phyloP scores from a whole-genome alignment of 257 asterid genomes.

The Euphrasia confusa region DNA sequence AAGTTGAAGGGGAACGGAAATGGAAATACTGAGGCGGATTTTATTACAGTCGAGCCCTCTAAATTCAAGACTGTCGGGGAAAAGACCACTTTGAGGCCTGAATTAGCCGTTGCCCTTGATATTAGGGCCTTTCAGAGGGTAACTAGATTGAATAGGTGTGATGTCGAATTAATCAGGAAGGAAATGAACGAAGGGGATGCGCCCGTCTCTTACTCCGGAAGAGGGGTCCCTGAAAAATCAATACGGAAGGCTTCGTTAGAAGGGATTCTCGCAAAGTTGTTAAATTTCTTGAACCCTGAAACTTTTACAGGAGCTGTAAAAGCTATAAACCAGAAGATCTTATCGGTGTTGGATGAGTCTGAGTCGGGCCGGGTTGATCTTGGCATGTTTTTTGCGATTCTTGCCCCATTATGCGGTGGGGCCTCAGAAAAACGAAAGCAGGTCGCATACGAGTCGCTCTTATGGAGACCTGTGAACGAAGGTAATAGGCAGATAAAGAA shows the following conservation, averaged over 20 bases:
- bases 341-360: conserved; percentile 68
- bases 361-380: conserved; percentile 87
- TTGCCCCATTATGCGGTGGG: conserved; percentile 89
- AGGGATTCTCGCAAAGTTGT: conserved; percentile 67
- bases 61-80: conserved; percentile 76
- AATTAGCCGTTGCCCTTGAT: conserved; percentile 66
- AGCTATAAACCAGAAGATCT: conserved; percentile 88
- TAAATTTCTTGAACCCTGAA: conserved; percentile 83
- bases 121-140: conserved; percentile 89
- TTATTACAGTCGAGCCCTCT: conserved; percentile 58
- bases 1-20: conserved; percentile 61
- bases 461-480: conserved; percentile 88
- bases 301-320: conserved; percentile 90
- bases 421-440: conserved; percentile 74
- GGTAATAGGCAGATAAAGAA: conserved; percentile 62
- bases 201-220: conserved; percentile 76
- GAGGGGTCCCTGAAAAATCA: conserved; percentile 75
- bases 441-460: conserved; percentile 72
- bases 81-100: conserved; percentile 66
- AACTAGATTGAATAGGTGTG: conserved; percentile 79
- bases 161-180: conserved; percentile 71
- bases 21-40: conserved; percentile 65
- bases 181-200: conserved; percentile 77
- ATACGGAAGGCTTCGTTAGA: conserved; percentile 90
- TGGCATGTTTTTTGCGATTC: conserved; percentile 82